A percentile compares a stretch with the other conserved stretches of the same genome.
Conservation (phyloP, 805 yeast species). For the Wickerhamomyces chambardii region DNA sequence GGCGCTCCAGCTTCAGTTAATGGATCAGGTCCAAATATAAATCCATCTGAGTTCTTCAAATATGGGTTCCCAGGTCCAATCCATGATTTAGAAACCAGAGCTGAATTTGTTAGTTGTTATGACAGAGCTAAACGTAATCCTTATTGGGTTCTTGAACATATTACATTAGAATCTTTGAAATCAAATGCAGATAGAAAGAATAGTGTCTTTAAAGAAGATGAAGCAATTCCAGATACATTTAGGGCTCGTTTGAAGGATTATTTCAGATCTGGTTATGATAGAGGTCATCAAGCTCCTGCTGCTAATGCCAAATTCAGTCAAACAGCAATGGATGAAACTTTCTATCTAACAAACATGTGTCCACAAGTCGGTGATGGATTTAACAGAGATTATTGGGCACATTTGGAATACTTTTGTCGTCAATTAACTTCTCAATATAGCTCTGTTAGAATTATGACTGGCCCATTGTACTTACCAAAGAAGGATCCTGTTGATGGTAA, state of each 20-base stretch:
- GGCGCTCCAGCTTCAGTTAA: constrained; percentile 7
- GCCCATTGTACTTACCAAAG: constrained; percentile 86
- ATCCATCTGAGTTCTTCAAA: constrained; percentile 77
- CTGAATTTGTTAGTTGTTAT: constrained; percentile 79
- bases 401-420: constrained; percentile 83
- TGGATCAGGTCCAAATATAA: constrained; percentile 29
- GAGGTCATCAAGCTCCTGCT: constrained; percentile 98
- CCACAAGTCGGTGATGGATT: constrained; percentile 98
- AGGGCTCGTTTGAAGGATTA: constrained; percentile 76
- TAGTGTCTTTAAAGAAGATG: constrained; percentile 84
- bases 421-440: constrained; percentile 63
- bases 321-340: constrained; percentile 91
- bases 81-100: constrained; percentile 67
- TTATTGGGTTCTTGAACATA: constrained; percentile 78
- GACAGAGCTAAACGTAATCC: constrained; percentile 85
- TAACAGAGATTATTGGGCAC: constrained; percentile 97
- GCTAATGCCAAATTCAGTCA: constrained; percentile 93
- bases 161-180: constrained; percentile 63
- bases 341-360: constrained; percentile 79
- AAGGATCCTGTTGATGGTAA: constrained; percentile 70
- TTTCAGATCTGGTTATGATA: constrained; percentile 90
- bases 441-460: constrained; percentile 82
- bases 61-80: constrained; percentile 96
- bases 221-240: constrained; percentile 63
- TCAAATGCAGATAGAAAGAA: constrained; percentile 55